These are phyloP conservation scores for Teunomyces panamensis DNA, from an alignment of 805 yeast genomes.

Conservation along the genomic window DNA sequence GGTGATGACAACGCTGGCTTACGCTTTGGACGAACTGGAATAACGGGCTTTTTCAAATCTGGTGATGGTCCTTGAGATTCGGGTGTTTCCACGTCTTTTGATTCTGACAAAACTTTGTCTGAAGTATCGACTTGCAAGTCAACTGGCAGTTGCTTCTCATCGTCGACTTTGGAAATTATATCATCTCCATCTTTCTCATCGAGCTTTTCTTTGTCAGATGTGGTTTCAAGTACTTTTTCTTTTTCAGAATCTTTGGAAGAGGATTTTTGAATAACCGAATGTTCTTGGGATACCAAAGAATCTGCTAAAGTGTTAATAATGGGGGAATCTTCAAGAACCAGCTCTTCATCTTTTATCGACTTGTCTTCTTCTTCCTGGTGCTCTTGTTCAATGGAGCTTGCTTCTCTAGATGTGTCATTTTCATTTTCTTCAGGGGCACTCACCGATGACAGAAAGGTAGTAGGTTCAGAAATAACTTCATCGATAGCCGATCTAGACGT, in stretches of 20 bases:
- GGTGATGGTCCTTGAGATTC: background rate
- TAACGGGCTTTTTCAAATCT: slow-evolving; percentile 1
- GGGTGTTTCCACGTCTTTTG: background rate
- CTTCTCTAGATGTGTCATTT: background rate
- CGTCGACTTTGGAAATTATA: background rate
- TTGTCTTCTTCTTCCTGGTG: too few species aligned
- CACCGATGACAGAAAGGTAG: background rate
- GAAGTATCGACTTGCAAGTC: background rate
- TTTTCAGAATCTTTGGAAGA: too few species aligned
- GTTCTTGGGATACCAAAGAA: too few species aligned
- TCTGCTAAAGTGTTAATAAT: too few species aligned
- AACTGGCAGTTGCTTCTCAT: background rate
- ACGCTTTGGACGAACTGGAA: slow-evolving; percentile 14
- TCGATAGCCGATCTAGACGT: background rate
- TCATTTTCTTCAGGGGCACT: background rate
- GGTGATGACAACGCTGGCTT: background rate
- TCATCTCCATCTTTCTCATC: background rate
- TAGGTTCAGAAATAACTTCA: background rate
- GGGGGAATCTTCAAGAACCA: too few species aligned
- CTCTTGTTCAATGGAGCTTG: too few species aligned
- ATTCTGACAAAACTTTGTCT: background rate
- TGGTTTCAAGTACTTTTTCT: too few species aligned
- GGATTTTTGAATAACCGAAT: too few species aligned
- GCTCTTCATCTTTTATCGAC: too few species aligned
- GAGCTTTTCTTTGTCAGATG: too few species aligned